phyloP scores from a whole-genome alignment of 805 yeast genomes.

The baker's yeast (Saccharomyces cerevisiae) region DNA sequence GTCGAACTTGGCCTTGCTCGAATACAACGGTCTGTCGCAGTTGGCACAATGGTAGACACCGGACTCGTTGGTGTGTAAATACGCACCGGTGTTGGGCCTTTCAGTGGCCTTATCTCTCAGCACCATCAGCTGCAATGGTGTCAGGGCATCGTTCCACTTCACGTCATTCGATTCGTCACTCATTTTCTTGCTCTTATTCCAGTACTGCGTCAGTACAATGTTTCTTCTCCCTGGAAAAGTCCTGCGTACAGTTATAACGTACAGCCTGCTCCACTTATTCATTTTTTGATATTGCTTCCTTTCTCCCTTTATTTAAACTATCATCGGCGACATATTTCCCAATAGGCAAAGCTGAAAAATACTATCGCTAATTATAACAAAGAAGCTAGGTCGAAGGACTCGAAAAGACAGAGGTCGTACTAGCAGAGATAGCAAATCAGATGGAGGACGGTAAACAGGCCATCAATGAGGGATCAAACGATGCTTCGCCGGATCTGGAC shows the following conservation, averaged over 20 bases:
- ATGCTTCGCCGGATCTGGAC: not conserved
- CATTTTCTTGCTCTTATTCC: slow-evolving; percentile 1
- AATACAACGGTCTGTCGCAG: slow-evolving; percentile 72
- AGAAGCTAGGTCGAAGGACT: not conserved
- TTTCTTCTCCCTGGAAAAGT: not conserved
- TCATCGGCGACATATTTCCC: not conserved
- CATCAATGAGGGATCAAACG: not conserved
- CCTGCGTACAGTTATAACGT: not conserved
- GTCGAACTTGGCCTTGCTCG: slow-evolving; percentile 71
- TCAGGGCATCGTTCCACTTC: slow-evolving; percentile 75
- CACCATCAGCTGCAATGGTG: slow-evolving; percentile 71
- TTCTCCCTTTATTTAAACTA: not conserved
- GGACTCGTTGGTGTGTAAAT: slow-evolving; percentile 27
- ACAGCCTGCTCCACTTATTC: not conserved
- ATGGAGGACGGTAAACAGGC: not conserved
- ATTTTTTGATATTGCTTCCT: not conserved
- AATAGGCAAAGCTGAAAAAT: not conserved
- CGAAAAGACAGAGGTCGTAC: not conserved
- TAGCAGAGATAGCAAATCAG: not conserved
- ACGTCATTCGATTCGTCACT: slow-evolving; percentile 27
- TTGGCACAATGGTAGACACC: slow-evolving; percentile 85
- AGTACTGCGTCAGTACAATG: not conserved
- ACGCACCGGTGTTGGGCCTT: slow-evolving; percentile 36
- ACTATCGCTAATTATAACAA: not conserved
- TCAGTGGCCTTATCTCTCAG: slow-evolving; percentile 56